phyloP scores from a whole-genome alignment of 495 filamentous ascomycete species.

The Astrocystis sublimbata region DNA sequence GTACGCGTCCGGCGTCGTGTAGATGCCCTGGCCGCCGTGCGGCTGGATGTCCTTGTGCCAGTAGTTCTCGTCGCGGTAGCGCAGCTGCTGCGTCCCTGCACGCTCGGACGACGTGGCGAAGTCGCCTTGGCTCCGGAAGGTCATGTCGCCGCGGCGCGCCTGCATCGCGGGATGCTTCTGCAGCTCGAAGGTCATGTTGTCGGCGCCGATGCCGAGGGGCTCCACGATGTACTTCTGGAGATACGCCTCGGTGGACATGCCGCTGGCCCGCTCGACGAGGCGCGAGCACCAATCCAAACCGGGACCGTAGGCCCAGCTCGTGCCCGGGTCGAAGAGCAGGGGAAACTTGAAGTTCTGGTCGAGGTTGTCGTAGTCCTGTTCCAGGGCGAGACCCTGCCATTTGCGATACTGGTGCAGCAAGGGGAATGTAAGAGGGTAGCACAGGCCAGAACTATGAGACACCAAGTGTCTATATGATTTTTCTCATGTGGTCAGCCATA shows the following conservation, averaged over 20 bases:
- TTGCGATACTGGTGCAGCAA: slow-evolving; percentile 35
- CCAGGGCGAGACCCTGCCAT: slow-evolving; percentile 13
- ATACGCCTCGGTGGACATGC: slow-evolving; percentile 2
- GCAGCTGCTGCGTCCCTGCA: neutral
- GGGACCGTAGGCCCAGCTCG: slow-evolving; percentile 48
- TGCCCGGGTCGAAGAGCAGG: slow-evolving; percentile 50
- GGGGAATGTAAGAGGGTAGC: slow-evolving; percentile 41
- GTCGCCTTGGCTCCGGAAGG: slow-evolving; percentile 9
- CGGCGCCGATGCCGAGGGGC: slow-evolving; percentile 15
- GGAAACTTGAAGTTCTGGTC: slow-evolving; percentile 38
- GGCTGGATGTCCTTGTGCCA: slow-evolving; percentile 9
- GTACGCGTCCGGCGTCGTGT: slow-evolving; percentile 6
- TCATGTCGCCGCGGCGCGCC: slow-evolving; percentile 22
- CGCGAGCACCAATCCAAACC: slow-evolving; percentile 52
- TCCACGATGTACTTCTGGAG: slow-evolving; percentile 9
- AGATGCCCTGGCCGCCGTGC: slow-evolving; percentile 14
- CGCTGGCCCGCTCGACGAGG: slow-evolving; percentile 42
- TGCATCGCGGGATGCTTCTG: slow-evolving; percentile 16
- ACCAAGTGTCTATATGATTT: slow-evolving; percentile 37
- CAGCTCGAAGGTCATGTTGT: slow-evolving; percentile 26
- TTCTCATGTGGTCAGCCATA: neutral
- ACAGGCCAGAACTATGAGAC: slow-evolving; percentile 48
- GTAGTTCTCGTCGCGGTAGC: slow-evolving; percentile 2
- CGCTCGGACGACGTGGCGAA: slow-evolving; percentile 4
- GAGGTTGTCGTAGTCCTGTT: slow-evolving; percentile 13